Evolutionary conservation across 106 monocot species (phyloP).

Genomic region (Gastrodia elata): DNA sequence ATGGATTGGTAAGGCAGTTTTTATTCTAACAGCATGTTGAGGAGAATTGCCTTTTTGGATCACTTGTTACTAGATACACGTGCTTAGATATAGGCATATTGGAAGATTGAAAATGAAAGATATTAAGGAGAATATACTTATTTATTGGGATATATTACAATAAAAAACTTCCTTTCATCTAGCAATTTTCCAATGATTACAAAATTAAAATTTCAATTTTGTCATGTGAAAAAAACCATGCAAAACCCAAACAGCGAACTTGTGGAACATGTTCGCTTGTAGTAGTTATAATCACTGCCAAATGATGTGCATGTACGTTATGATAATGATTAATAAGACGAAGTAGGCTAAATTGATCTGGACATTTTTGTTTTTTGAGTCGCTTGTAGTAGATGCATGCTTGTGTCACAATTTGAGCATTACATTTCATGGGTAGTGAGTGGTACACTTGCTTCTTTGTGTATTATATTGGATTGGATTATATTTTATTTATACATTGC

Average conservation of each 20-base stretch:
- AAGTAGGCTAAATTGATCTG: not conserved
- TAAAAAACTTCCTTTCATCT: not conserved
- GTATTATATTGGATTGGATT: not conserved
- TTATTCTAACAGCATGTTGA: not conserved
- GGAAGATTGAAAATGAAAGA: not conserved
- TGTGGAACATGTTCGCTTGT: not conserved
- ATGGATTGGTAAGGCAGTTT: not conserved
- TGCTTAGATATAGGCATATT: not conserved
- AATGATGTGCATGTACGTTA: not conserved
- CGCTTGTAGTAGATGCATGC: not conserved
- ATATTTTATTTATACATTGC: not conserved
- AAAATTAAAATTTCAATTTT: not conserved
- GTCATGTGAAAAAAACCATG: not conserved
- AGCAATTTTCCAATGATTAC: not conserved
- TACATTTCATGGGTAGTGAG: not conserved
- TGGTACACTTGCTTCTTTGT: not conserved
- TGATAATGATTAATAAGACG: not conserved
- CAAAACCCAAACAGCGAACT: not conserved
- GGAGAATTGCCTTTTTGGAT: not conserved
- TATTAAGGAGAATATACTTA: not conserved
- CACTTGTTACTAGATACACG: not conserved
- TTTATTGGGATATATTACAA: not conserved
- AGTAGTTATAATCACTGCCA: not conserved
- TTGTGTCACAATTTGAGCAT: not conserved
- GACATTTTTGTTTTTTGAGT: not conserved